Evolutionary conservation across 352 stramenopile species (phyloP), one percentile per base, ranked within the genome.

Genomic region (Nothophytophthora sp.): DNA sequence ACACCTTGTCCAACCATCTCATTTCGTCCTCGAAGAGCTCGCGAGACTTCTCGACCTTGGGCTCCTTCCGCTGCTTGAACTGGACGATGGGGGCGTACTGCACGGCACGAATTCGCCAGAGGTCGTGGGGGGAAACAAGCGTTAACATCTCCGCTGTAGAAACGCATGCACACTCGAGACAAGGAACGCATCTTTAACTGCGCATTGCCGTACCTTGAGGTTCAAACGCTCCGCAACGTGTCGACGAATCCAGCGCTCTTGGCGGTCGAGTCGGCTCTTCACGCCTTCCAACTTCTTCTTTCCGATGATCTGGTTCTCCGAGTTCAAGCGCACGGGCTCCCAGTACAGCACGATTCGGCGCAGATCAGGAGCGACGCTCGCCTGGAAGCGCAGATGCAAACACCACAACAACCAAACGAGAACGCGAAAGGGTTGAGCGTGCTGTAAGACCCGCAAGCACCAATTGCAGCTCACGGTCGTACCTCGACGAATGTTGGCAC

Each of bases 41-140:
- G 25, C 66, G 77, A n/a, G 63, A 60, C 24, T 86, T 65, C 46
- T 88, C 76, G 37, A 60, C 76, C 71, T 89, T 88, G 41, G 59
- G 53, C 40, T 83, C 60, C 57, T 78, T 81, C 40, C 76, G 76
- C 39, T 81, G 68, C 62, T 88, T 90, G 70, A 92, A 90, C 64
- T 90, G 73, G 25, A 92, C 55, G 25, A 87, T 66, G 24, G 82
- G 82, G 24, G 79, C 87, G 44, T 90, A 92, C 82, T 92, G 18
- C 30, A 25, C 29, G 32, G n/a, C 18, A 44, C 27, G 44, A 32
- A 19, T 25, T 15, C 20, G 43, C 18, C 6, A 42, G 19, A 36
- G 32, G n/a, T n/a, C n/a, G n/a, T n/a, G n/a, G n/a, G n/a, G n/a
- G n/a, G n/a, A n/a, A n/a, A n/a, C n/a, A n/a, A n/a, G n/a, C n/a